Percentiles rank a stretch among this genome's conserved stretches.
These are phyloP conservation scores for Paradendryphiella salina DNA, from an alignment of 2,329 filamentous ascomycete species.

Conservation along the genomic window DNA sequence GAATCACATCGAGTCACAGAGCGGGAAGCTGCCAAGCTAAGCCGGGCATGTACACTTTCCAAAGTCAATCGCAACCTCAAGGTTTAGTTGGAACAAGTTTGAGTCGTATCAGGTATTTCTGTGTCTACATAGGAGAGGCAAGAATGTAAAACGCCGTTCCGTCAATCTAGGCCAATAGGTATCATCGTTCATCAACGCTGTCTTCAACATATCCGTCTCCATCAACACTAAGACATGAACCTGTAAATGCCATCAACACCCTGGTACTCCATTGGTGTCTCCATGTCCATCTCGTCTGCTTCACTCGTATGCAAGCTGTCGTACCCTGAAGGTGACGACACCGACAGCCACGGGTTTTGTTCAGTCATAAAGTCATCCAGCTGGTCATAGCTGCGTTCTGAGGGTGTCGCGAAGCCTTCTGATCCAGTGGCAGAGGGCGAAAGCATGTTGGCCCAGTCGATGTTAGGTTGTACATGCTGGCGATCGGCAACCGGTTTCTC, in stretches of 20 bases:
- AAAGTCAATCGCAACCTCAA: background rate
- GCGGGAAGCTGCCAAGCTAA: background rate
- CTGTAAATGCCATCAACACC: constrained; percentile 67
- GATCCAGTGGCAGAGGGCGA: constrained; percentile 46
- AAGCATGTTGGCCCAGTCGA: constrained; percentile 64
- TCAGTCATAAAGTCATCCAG: constrained; percentile 47
- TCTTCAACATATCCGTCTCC: constrained; percentile 19
- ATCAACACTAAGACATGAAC: constrained; percentile 67
- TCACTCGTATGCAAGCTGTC: constrained; percentile 62
- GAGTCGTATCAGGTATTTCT: constrained; percentile 1
- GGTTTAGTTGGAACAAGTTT: background rate
- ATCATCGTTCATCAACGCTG: constrained; percentile 20
- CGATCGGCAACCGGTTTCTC: constrained; percentile 47
- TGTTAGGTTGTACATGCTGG: constrained; percentile 45
- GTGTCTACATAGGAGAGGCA: constrained; percentile 29
- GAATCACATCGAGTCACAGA: too few relatives aligned
- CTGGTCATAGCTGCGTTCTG: constrained; percentile 45
- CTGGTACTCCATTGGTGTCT: constrained; percentile 60
- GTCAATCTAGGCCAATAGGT: constrained; percentile 39
- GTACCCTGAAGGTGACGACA: constrained; percentile 55
- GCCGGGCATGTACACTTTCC: background rate
- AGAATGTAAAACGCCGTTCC: constrained; percentile 17
- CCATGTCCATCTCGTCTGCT: constrained; percentile 44
- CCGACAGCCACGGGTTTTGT: constrained; percentile 59
- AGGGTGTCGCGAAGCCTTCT: constrained; percentile 47